These are phyloP conservation scores for Rhodocollybia butyracea DNA, from an alignment of 768 basidiomycete species.

Conservation along the genomic window DNA sequence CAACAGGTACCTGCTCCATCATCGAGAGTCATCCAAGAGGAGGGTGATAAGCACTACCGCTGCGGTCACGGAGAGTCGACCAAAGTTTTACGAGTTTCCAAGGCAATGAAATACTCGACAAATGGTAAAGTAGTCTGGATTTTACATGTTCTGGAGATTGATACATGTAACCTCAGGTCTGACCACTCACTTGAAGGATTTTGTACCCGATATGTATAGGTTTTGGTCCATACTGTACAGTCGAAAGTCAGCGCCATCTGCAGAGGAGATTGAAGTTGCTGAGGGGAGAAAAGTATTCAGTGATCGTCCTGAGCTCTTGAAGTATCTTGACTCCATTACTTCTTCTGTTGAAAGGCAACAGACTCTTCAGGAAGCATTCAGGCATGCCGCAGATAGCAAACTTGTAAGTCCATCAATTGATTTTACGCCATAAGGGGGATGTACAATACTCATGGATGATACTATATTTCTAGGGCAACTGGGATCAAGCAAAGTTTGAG, in stretches of 20 bases:
- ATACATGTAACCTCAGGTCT: background rate
- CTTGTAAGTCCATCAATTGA: too few species aligned
- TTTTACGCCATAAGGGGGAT: background rate
- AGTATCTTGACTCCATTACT: background rate
- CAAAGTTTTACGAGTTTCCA: background rate
- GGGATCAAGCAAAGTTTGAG: constrained; percentile 8
- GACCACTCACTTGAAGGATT: background rate
- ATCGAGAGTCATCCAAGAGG: background rate
- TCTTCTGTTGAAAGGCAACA: background rate
- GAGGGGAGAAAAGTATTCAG: background rate
- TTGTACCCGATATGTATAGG: background rate
- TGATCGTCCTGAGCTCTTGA: background rate
- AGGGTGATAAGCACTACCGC: background rate
- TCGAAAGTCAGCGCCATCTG: background rate
- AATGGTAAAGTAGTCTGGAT: background rate
- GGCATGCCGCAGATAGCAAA: background rate
- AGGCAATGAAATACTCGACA: background rate
- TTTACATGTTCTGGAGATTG: background rate
- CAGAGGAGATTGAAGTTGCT: background rate
- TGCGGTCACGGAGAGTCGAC: background rate
- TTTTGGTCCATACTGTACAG: background rate
- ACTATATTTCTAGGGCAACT: background rate
- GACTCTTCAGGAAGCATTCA: background rate
- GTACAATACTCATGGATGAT: background rate
- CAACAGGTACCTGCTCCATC: background rate